These are phyloP conservation scores for Cucumis melo DNA, from an alignment of 306 rosid species.

Conservation along the genomic window DNA sequence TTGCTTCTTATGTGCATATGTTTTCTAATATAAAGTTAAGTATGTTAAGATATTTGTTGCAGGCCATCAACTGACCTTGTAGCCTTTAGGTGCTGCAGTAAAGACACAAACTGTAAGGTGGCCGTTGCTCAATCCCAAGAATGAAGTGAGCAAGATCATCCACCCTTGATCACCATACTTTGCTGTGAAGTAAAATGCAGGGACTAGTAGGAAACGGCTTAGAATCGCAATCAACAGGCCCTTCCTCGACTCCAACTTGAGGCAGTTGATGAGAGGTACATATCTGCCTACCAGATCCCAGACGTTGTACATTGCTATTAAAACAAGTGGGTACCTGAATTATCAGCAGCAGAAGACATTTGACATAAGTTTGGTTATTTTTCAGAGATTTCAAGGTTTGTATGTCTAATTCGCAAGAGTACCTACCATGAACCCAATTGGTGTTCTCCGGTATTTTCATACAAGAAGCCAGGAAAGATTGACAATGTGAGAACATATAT, in stretches of 20 bases:
- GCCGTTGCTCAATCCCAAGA: conserved; percentile 70
- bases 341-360: not conserved
- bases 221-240: conserved; percentile 29
- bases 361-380: not conserved
- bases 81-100: conserved; percentile 64
- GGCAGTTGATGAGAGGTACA: conserved; percentile 40
- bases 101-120: conserved; percentile 71
- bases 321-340: conserved; percentile 61
- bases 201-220: conserved; percentile 44
- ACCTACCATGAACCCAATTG: conserved; percentile 61
- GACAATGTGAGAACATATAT: conserved; percentile 59
- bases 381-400: not conserved
- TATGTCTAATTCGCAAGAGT: not conserved
- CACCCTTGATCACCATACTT: conserved; percentile 77
- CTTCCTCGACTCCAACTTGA: conserved; percentile 64
- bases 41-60: not conserved
- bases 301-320: conserved; percentile 50
- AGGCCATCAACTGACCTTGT: conserved; percentile 28
- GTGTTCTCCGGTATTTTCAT: conserved; percentile 75
- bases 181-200: conserved; percentile 72
- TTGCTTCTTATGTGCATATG: not conserved
- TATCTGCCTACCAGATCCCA: conserved; percentile 53
- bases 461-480: conserved; percentile 75
- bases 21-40: not conserved
- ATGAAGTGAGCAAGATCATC: conserved; percentile 59